A percentile compares a stretch with the other conserved stretches of the same genome.
Evolutionary conservation across 2,329 filamentous ascomycete genomes (phyloP).

Genomic region (Didymella lethalis): DNA sequence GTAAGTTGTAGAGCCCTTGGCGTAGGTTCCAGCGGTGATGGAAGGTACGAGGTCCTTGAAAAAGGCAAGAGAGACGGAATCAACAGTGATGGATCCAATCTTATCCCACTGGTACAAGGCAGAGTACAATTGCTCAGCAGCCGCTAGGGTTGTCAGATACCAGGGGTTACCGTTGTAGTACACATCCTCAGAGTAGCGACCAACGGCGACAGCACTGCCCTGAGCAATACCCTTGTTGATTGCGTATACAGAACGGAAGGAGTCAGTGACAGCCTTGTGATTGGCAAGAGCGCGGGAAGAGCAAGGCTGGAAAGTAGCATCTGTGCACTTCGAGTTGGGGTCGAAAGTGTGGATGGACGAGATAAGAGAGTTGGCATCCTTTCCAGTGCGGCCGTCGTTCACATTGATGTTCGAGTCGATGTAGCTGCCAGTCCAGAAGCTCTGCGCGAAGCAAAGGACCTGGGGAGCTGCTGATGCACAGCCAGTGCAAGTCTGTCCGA

Average conservation of each 20-base stretch:
- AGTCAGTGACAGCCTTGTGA: constrained; percentile 77
- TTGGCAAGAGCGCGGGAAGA: constrained; percentile 68
- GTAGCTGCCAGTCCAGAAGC: constrained; percentile 74
- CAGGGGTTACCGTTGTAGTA: constrained; percentile 85
- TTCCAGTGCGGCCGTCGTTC: constrained; percentile 69
- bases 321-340: constrained; percentile 69
- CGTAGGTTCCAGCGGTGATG: constrained; percentile 69
- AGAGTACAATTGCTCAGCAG: constrained; percentile 81
- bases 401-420: constrained; percentile 71
- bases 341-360: constrained; percentile 70
- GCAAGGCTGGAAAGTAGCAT: constrained; percentile 79
- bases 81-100: constrained; percentile 69
- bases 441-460: constrained; percentile 75
- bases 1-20: constrained; percentile 64
- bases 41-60: constrained; percentile 70
- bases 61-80: constrained; percentile 71
- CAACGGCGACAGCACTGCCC: constrained; percentile 63
- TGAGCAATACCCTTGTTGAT: constrained; percentile 72
- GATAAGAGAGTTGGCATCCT: constrained; percentile 74
- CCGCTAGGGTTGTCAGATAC: constrained; percentile 77
- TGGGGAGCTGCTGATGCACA: constrained; percentile 73
- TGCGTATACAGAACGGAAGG: constrained; percentile 74
- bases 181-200: constrained; percentile 62
- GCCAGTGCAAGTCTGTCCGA: constrained; percentile 67
- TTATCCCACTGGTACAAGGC: constrained; percentile 75